Conservation (phyloP, 139 green algal species). For the Haematococcus sp. region DNA sequence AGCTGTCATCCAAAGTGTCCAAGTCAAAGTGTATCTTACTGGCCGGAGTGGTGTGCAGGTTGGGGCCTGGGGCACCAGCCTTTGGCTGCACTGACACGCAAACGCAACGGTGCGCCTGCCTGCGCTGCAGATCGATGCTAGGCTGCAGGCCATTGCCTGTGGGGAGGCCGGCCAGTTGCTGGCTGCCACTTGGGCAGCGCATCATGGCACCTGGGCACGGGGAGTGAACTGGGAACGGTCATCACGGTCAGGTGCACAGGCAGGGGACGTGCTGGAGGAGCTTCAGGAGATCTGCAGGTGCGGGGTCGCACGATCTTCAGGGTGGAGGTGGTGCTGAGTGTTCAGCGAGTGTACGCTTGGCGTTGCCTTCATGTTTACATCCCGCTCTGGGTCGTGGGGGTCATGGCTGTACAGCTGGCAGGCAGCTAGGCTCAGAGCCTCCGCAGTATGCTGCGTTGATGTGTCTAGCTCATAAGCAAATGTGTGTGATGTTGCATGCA, state of each 20-base stretch:
- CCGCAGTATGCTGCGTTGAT: no score
- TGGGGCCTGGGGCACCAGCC: no score
- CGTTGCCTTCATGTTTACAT: no score
- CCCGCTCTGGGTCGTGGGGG: no score
- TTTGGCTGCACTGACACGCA: not conserved
- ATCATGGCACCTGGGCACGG: slow-evolving; percentile 48
- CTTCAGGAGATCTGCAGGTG: slow-evolving; percentile 70
- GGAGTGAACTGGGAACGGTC: slow-evolving; percentile 77
- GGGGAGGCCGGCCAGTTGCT: slow-evolving; percentile 27
- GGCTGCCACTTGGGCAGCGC: slow-evolving; percentile 43
- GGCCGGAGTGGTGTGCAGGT: no score
- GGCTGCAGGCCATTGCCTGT: slow-evolving; percentile 47
- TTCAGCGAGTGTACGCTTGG: not conserved
- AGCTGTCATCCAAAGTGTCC: no score
- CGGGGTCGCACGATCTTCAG: slow-evolving; percentile 26
- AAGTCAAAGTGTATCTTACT: no score
- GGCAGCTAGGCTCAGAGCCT: no score
- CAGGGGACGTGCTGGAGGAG: slow-evolving; percentile 35
- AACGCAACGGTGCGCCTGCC: no score
- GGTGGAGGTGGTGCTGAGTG: not conserved
- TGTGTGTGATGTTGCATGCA: no score
- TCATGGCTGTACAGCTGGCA: no score
- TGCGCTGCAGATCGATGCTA: slow-evolving; percentile 40
- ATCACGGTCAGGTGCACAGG: not conserved
- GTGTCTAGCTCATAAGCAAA: no score